Evolutionary conservation across 306 rosid genomes (phyloP), one percentile per base, ranked within the genome.

Genomic region (Bauhinia variegata): DNA sequence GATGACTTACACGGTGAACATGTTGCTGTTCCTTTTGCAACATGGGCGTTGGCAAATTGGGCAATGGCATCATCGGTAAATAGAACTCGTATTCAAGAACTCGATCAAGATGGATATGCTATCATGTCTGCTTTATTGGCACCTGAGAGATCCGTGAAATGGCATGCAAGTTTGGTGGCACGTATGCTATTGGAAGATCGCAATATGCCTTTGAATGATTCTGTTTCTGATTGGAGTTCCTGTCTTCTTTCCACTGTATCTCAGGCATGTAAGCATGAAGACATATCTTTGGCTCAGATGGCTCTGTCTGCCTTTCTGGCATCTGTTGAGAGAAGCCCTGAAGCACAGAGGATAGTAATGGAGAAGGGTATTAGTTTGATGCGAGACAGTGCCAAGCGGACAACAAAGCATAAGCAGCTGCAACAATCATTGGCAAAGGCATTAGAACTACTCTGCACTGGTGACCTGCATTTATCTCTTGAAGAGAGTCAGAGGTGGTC

Each of bases 21-120:
- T 58, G 98, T 93, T 68, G 97, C 97, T 46, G 98, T 93, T 67
- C 98, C 98, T 76, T 93, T 89, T 80, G 97, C 98, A 49, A 76
- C 98, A 8, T 93, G 98, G 97, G 98, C 98, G 59, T 78, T 93
- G 78, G 98, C 97, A 70, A 93, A 86, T 77, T 93, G 98, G 97
- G 93, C 97, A 19, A 81, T 44, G 18, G 79, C 98, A 38, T 93
- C 98, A 16, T 78, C 77, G 61, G 68, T 56, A 57, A 93, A 93
- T 80, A 86, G 96, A 80, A 81, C 80, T 59, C 83, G 16, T 23
- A 93, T 93, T 64, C 91, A 85, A 67, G 96, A 88, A 67, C 83
- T 89, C 52, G 98, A 93, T 83, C 88, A 80, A 48, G 91, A 88
- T 85, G 98, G 98, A 47, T 76, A 79, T 14, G 97, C 96, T 65